Base-by-base conservation (phyloP, 2,329 filamentous ascomycete species). In the Bipolaris bicolor region DNA sequence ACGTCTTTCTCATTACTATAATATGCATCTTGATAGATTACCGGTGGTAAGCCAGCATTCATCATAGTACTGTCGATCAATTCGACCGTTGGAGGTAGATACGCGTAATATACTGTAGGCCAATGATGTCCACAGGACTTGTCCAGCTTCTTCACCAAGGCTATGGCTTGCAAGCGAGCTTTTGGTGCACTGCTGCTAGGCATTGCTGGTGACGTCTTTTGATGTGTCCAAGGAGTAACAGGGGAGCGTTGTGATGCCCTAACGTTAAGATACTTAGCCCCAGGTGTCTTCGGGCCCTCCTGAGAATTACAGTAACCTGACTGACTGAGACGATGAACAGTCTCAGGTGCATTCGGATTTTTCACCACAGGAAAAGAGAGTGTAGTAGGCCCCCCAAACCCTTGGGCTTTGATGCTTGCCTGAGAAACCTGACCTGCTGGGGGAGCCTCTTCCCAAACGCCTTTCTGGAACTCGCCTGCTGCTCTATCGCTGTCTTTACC, bases 1-100 rank as follows among this genome's bases (percentile, higher is more conserved):
- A 97, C 90, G 76, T 98, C 95, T 49, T 82, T 83, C 60, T 96
- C 91, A 26, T 90, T 83, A 65, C 92, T 90, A 72, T 97, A 98
- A 69, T 89, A 93, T 0, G 93, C 88, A 70, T 92, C 88, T 74
- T 92, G 90, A 62, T 97, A 96, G 47, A 97, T 84, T 13, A 90
- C 83, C 56, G 88, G 82, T 0, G 90, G 89, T 7, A 87, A 77
- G 11, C 82, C 82, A 55, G 82, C 76, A n/a, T 80, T 72, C 64
- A 82, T 76, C 73, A 92, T 82, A 0, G 86, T 89, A 1, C 79
- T 78, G 2, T 78, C 70, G 1, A 92, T 65, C 81, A 83, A 43
- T 33, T 79, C 61, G 44, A 56, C 55, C 1, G 76, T 71, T 2
- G 83, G 83, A 26, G 83, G 80, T 3, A 74, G 49, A 20, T 63